A percentile compares a stretch with the other conserved stretches of the same genome.
Evolutionary conservation across 345 rosid genomes (phyloP).

Genomic region (Eucalyptus polybractea): DNA sequence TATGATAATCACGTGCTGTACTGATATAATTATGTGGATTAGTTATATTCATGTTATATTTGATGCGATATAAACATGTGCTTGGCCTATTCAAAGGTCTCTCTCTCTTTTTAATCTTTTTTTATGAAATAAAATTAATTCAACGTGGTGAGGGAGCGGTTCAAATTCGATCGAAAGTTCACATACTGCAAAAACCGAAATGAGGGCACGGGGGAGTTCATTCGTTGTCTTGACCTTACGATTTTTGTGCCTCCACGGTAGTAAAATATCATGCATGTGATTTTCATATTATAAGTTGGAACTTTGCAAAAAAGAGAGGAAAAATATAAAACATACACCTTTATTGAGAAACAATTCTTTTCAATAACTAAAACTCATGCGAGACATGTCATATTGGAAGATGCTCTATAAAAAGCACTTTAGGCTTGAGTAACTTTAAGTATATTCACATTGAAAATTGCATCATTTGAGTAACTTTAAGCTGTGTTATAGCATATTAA

Average conservation of each 20-base stretch:
- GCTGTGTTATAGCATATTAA: neutral
- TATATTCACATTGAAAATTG: neutral
- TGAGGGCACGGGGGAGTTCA: neutral
- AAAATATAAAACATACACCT: too few species aligned
- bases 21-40: neutral
- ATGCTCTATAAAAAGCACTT: neutral
- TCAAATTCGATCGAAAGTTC: neutral
- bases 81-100: neutral
- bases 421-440: neutral
- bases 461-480: neutral
- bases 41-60: neutral
- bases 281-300: neutral
- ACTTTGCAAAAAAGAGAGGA: neutral
- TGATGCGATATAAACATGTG: neutral
- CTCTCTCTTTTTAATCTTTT: neutral
- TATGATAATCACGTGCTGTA: neutral
- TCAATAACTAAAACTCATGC: neutral
- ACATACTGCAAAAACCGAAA: neutral
- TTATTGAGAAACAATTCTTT: neutral
- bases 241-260: neutral
- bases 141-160: neutral
- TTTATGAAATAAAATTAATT: neutral
- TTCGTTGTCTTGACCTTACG: neutral
- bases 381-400: neutral
- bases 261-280: neutral